Conservation (phyloP, 257 asterid species). For the Echium plantagineum region DNA sequence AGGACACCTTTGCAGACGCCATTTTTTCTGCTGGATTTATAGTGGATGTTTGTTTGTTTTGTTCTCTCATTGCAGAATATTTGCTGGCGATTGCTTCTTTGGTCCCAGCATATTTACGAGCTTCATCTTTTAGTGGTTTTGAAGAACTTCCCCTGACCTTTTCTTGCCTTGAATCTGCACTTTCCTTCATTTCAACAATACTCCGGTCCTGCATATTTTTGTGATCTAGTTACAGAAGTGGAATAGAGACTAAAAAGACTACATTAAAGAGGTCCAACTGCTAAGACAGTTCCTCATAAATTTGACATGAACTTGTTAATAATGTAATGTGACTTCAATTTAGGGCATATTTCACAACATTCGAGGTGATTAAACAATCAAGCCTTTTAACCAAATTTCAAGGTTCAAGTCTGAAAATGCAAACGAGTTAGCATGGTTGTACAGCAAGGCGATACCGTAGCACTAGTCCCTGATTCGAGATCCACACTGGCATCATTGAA, state of each 20-base stretch:
- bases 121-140: slow-evolving; percentile 40
- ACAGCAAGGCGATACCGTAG: slow-evolving; percentile 40
- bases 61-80: slow-evolving; percentile 73
- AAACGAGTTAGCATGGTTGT: neutral
- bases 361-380: neutral
- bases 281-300: neutral
- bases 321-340: neutral
- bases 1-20: slow-evolving; percentile 67
- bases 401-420: neutral
- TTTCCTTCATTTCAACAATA: slow-evolving; percentile 38
- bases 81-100: slow-evolving; percentile 82
- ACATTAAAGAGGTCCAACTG: neutral
- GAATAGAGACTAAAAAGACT: neutral
- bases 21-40: slow-evolving; percentile 35
- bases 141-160: slow-evolving; percentile 64
- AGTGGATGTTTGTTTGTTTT: slow-evolving; percentile 33
- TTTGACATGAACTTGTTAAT: neutral
- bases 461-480: slow-evolving; percentile 55
- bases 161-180: slow-evolving; percentile 31
- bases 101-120: slow-evolving; percentile 54
- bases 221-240: neutral
- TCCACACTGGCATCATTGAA: slow-evolving; percentile 60
- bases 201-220: slow-evolving; percentile 31
- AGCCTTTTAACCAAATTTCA: neutral
- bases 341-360: neutral